Conservation (phyloP, 306 rosid species). For the Cercis canadensis region DNA sequence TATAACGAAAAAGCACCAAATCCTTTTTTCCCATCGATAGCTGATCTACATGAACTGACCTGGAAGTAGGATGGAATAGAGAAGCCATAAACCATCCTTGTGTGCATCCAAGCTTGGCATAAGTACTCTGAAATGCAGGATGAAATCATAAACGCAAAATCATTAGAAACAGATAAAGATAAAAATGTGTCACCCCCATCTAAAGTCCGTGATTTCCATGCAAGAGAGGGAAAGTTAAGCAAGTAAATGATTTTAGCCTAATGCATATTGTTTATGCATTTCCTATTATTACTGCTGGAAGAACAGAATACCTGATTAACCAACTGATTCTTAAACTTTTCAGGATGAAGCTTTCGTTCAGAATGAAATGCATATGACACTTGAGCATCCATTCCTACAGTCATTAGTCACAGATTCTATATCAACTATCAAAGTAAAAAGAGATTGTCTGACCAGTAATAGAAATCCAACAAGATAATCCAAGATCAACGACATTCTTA, state of each 20-base stretch:
- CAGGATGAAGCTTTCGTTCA: conserved; percentile 91
- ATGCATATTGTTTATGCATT: not conserved
- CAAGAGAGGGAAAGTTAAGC: conserved; percentile 17
- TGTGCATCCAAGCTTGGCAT: conserved; percentile 81
- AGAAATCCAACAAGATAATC: conserved; percentile 22
- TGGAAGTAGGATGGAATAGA: conserved; percentile 62
- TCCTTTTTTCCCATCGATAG: conserved; percentile 10
- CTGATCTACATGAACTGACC: conserved; percentile 54
- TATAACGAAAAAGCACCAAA: conserved; percentile 12
- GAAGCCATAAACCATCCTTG: conserved; percentile 93
- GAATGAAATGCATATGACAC: conserved; percentile 96
- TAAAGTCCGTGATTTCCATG: conserved; percentile 26
- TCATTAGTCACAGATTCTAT: conserved; percentile 20
- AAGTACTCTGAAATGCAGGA: conserved; percentile 64
- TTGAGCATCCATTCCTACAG: conserved; percentile 96
- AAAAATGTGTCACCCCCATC: conserved; percentile 22
- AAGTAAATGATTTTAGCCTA: conserved; percentile 6
- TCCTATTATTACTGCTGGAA: conserved; percentile 13
- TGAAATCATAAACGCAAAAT: conserved; percentile 20
- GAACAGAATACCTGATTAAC: conserved; percentile 70
- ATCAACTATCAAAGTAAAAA: conserved; percentile 15
- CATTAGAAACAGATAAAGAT: not conserved
- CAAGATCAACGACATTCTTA: conserved; percentile 23
- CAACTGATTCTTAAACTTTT: conserved; percentile 86
- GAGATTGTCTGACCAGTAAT: not conserved